Evolutionary conservation across 2,329 filamentous ascomycete species (phyloP).

Genomic region (Ophiostoma montium): DNA sequence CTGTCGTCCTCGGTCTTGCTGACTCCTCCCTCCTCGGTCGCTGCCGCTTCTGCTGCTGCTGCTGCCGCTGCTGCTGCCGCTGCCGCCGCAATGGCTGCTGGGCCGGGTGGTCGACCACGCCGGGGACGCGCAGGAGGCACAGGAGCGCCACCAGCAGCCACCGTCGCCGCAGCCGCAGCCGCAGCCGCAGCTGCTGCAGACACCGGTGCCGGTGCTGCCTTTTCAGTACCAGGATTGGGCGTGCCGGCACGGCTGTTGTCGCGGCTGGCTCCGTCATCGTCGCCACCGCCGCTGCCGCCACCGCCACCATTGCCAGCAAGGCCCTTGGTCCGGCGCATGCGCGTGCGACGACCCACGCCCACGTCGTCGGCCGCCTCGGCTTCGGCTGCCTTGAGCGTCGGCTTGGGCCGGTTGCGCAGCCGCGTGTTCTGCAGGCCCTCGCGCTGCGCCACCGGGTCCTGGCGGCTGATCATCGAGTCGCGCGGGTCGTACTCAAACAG

Average conservation of each 20-base stretch:
- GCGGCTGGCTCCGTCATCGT: slow-evolving; percentile 36
- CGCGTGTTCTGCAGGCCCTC: slow-evolving; percentile 41
- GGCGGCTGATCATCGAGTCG: slow-evolving; percentile 40
- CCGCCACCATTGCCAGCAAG: no score
- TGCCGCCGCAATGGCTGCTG: slow-evolving; percentile 1
- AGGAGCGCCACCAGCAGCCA: slow-evolving; percentile 13
- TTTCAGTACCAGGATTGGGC: slow-evolving; percentile 23
- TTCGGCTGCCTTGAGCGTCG: slow-evolving; percentile 45
- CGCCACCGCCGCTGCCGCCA: slow-evolving; percentile 17
- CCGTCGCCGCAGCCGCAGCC: slow-evolving; percentile 17
- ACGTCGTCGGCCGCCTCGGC: slow-evolving; percentile 28
- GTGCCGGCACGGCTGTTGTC: slow-evolving; percentile 38
- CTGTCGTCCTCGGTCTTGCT: slow-evolving; percentile 1
- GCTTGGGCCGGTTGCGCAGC: slow-evolving; percentile 41
- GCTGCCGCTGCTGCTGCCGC: slow-evolving; percentile 1
- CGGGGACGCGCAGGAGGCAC: slow-evolving; percentile 1
- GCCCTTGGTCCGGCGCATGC: slow-evolving; percentile 26
- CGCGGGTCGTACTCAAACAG: slow-evolving; percentile 48
- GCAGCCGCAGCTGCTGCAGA: slow-evolving; percentile 19
- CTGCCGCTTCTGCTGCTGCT: background rate
- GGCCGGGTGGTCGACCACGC: slow-evolving; percentile 4
- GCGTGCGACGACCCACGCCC: slow-evolving; percentile 36
- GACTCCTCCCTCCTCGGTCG: background rate
- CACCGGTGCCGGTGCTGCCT: slow-evolving; percentile 25
- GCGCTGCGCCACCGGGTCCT: slow-evolving; percentile 42